These are phyloP conservation scores for Globisporangium barbulae DNA, from an alignment of 352 stramenopile species.

Conservation along the genomic window DNA sequence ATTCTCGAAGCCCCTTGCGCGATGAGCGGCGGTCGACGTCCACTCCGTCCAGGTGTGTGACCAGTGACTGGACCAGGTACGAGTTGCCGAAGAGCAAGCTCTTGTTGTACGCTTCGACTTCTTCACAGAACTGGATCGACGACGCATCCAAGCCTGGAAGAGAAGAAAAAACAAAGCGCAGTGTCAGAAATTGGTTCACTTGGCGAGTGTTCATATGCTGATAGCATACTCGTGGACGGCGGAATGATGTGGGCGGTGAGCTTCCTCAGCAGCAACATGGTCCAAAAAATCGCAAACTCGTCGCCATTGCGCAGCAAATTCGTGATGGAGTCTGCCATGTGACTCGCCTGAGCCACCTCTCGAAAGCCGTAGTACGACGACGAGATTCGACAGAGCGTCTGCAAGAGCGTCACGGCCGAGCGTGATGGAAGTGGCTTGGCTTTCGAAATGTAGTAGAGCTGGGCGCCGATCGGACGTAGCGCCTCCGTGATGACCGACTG, in stretches of 20 bases:
- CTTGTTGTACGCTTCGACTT: constrained; percentile 77
- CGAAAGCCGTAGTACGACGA: constrained; percentile 85
- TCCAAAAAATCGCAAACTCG: constrained; percentile 88
- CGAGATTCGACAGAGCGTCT: constrained; percentile 84
- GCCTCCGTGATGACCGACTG: constrained; percentile 70
- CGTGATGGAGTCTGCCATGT: constrained; percentile 77
- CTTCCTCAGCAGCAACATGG: constrained; percentile 59
- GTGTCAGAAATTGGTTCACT: background rate
- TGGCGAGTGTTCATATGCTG: background rate
- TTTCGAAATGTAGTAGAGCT: constrained; percentile 79
- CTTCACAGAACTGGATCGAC: constrained; percentile 60
- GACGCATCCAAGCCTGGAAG: constrained; percentile 38
- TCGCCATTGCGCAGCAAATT: constrained; percentile 77
- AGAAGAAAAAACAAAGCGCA: constrained; percentile 11
- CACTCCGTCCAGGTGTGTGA: constrained; percentile 57
- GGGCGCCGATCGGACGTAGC: constrained; percentile 72
- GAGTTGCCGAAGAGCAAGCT: constrained; percentile 68
- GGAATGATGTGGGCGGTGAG: constrained; percentile 51
- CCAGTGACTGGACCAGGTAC: constrained; percentile 61
- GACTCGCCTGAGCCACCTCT: constrained; percentile 69
- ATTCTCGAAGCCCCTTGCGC: constrained; percentile 18
- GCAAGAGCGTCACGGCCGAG: constrained; percentile 68
- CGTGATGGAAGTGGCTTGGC: constrained; percentile 56
- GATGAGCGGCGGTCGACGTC: constrained; percentile 29
- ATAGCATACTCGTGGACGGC: constrained; percentile 41